These are phyloP conservation scores for Testicularia cyperi DNA, from an alignment of 1,284 basidiomycete species.

Conservation along the genomic window DNA sequence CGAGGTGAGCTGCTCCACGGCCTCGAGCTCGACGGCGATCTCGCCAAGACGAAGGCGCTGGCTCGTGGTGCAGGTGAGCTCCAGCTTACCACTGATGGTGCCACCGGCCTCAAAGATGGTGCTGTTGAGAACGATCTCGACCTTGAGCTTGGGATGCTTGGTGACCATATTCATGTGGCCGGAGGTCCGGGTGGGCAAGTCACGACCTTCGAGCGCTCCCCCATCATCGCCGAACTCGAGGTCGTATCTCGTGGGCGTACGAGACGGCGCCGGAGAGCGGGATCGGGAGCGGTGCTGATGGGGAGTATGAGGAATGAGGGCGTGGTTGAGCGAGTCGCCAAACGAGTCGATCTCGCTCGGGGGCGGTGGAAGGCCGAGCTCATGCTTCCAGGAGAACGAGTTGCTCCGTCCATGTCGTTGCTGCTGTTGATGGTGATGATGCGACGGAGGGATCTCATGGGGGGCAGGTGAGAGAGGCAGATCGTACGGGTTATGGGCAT, in stretches of 20 bases:
- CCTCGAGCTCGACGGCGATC: constrained; percentile 53
- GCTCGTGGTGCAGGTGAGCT: constrained; percentile 50
- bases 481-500: constrained; percentile 14
- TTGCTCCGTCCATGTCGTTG: constrained; percentile 6
- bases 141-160: constrained; percentile 53
- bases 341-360: constrained; percentile 34
- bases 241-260: constrained; percentile 24
- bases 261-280: constrained; percentile 11
- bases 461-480: constrained; percentile 10
- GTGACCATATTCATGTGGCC: constrained; percentile 49
- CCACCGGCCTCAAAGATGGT: constrained; percentile 48
- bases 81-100: constrained; percentile 44
- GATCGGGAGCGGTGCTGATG: constrained; percentile 18
- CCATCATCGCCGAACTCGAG: constrained; percentile 27
- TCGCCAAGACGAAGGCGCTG: constrained; percentile 49
- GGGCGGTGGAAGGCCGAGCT: constrained; percentile 44
- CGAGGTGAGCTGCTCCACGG: constrained; percentile 47
- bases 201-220: constrained; percentile 17
- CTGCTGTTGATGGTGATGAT: background rate
- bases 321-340: constrained; percentile 21
- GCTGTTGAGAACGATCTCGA: constrained; percentile 40
- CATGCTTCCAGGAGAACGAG: constrained; percentile 42
- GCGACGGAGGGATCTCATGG: too few relatives aligned
- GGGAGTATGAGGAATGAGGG: constrained; percentile 8
- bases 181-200: constrained; percentile 23